Base-by-base conservation (phyloP, 371 early-diverging fungal genomes). In the Blakeslea trispora region DNA sequence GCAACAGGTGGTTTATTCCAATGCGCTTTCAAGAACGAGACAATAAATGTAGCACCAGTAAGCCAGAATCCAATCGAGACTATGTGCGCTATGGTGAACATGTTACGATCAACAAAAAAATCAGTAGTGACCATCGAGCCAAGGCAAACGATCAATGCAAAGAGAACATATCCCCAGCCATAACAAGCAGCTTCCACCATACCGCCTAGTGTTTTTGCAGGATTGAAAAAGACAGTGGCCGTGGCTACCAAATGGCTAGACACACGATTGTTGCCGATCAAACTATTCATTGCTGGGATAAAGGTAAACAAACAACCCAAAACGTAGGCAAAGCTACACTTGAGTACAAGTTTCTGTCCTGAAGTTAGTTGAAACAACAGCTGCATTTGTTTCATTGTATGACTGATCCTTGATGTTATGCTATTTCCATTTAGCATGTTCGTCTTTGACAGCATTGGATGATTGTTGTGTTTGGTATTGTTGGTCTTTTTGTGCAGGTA, bases 171-270 rank as follows among this genome's bases (percentile, higher is more conserved):
- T 3, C 77, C 74, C 61, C 84, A 72, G 9, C 87, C 86, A 54
- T 76, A 83, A 2, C 66, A 64, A 10, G 83, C 83, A 14, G 86
- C 85, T 51, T 89, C 89, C 0, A 86, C 75, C 79, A 89, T 85
- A 4, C 83, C 82, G 34, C 89, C 89, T 5, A 84, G 44, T 6
- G 86, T 64, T 60, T 83, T 84, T 1, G 86, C 86, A 0, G 89
- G 89, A 57, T 87, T 84, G 45, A 87, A 85, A 58, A 89, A 89
- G 5, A 89, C 83, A 0, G 82, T 81, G 0, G 84, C 78, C 0
- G 82, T 77, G 1, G 87, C 87, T 1, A 84, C 85, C 39, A 89
- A 53, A 66, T 88, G 87, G 10, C 81, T 80, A 8, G 84, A 77
- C 9, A 61, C 49, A 19, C 59, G 60, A 2, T 63, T 57, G 6